Base-by-base conservation (phyloP, 257 asterid genomes). In the Dorcoceras hygrometricum region DNA sequence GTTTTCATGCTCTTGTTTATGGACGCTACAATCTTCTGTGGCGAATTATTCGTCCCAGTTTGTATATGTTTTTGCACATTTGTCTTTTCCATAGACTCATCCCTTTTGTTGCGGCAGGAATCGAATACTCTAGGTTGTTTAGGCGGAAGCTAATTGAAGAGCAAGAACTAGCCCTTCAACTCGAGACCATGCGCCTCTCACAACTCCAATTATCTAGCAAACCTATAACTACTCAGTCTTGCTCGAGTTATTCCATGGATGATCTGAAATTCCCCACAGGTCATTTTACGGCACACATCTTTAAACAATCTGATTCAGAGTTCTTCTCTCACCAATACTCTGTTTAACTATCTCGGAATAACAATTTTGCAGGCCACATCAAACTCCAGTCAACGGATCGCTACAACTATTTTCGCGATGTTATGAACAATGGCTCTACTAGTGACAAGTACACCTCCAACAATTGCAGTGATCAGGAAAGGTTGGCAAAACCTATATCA, bases 381-480 rank as follows among this genome's bases (percentile, higher is more conserved):
- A 81, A 73, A 28, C 77, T 86, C 60, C 78, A 82, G 24, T 75
- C 87, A 8, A 76, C 80, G 8, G 95, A 79, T 66, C 81, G 67
- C 31, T 69, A 74, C 79, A 76, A 51, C 69, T 61, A 74, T 76
- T 72, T 65, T 70, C 59, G 80, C 0, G 81, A 78, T 28, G 84
- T 68, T 69, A 71, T 75, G 62, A 81, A 81, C 69, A 54, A 60
- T 54, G 86, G 81, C 18, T 76, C 89, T 14, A 50, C 79, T 19
- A 72, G 76, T 59, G 87, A 80, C 59, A 84, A 67, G 71, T 57
- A 69, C 71, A 57, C 81, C 14, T 75, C 67, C 39, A 78, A 57
- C 70, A 79, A 75, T 56, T 75, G 76, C 23, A 69, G 77, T 26
- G 91, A 85, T 54, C 87, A 81, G 69, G 87, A 84, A 78, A 91